Percentiles rank a stretch among this genome's conserved stretches.
These are phyloP conservation scores for Yarrowia deformans DNA, from an alignment of 805 yeast species.

Conservation along the genomic window DNA sequence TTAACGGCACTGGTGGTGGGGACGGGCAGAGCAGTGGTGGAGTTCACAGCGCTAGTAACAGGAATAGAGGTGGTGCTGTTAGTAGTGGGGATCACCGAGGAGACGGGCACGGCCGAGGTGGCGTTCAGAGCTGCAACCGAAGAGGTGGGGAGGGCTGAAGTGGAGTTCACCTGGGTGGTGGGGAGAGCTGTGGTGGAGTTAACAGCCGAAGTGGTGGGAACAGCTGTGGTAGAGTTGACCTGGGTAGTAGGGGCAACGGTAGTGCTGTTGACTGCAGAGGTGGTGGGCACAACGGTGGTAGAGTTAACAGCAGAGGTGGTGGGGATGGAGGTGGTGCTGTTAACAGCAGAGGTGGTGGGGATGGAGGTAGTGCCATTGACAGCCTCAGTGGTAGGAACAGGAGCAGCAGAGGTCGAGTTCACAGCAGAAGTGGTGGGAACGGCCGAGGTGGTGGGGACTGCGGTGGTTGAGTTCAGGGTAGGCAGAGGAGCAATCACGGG, in stretches of 20 bases:
- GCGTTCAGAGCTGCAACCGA: conserved; percentile 14
- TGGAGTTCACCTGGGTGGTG: conserved; percentile 20
- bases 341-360: background rate
- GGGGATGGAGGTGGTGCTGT: background rate
- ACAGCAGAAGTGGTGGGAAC: background rate
- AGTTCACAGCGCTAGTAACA: conserved; percentile 1
- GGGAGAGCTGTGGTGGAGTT: background rate
- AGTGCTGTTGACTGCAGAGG: background rate
- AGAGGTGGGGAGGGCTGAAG: conserved; percentile 10
- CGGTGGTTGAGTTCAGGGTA: background rate
- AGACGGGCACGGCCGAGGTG: conserved; percentile 18
- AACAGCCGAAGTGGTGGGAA: background rate
- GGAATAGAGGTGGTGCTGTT: background rate
- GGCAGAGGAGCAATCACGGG: background rate
- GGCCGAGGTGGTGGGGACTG: background rate
- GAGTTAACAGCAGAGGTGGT: conserved; percentile 5
- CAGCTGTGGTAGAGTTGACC: conserved; percentile 2
- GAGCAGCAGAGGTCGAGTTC: background rate
- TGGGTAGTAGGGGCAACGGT: background rate
- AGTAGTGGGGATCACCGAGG: background rate
- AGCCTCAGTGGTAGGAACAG: background rate
- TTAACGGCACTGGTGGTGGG: background rate
- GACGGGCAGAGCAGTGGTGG: background rate
- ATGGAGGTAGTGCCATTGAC: conserved; percentile 5
- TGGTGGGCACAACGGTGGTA: background rate